Evolutionary conservation across 129 eudicot genomes (phyloP), one percentile per base, ranked within the genome.

Genomic region (Artemisia tridentata): DNA sequence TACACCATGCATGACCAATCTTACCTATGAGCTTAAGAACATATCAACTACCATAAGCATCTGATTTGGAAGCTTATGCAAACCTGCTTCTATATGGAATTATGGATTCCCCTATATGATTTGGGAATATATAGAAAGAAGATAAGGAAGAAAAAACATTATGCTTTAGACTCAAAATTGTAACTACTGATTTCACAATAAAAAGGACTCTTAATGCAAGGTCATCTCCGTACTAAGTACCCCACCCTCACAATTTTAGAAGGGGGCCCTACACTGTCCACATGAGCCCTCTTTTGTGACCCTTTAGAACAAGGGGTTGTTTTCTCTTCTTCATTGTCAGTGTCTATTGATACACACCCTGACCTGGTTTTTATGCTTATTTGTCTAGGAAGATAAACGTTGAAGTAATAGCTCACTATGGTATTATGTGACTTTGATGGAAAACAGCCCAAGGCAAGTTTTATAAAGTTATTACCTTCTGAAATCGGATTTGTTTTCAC

Each of bases 391-490:
- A 86, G 65, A 65, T 88, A 77, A 9, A 80, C 88, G 61, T 88
- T 85, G 63, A 88, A 79, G 68, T 85, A 88, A 74, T 85, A 85
- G 75, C 78, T 84, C 20, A 78, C 79, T 21, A 86, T 86, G 16
- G 64, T 71, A 19, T 71, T 53, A 27, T 20, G 57, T 15, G 71
- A 78, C 67, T 84, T 80, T 43, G 77, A 71, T 5, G 80, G 79
- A 61, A 87, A 82, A 67, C 65, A 41, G 34, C 72, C 65, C 64
- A 76, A 29, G 6, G 85, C 83, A 15, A 83, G 81, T 65, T 80
- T 74, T 67, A 79, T 23, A 48, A 85, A 82, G 19, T 73, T 79
- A 62, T 79, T 80, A 68, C 79, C 80, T 50, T 72, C 34, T 2
- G 85, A 70, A 13, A 27, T 55, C 3, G 82, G 85, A 60, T 77